Conservation (phyloP, 73 alveolate species). For the Urostyla sp. region DNA sequence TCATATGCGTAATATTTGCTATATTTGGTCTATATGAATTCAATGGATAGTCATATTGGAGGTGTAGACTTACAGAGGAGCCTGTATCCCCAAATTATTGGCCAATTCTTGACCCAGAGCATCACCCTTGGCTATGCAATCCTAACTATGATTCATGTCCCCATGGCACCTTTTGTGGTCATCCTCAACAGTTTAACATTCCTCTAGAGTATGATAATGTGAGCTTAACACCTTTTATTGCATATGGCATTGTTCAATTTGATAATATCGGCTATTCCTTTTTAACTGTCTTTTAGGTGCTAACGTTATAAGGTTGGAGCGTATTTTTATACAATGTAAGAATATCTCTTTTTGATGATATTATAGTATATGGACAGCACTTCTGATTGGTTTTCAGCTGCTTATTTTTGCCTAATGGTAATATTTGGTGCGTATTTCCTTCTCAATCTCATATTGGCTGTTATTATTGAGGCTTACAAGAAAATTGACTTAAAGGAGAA, state of each 20-base stretch:
- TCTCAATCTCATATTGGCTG: slow-evolving; percentile 74
- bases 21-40: slow-evolving; percentile 60
- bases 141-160: slow-evolving; percentile 2
- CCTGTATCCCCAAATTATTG: slow-evolving; percentile 32
- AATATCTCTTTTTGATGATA: neutral
- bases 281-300: slow-evolving; percentile 43
- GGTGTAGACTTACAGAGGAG: slow-evolving; percentile 38
- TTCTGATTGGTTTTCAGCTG: slow-evolving; percentile 35
- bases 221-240: too few relatives aligned
- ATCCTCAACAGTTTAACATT: neutral
- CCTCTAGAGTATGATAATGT: neutral
- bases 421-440: slow-evolving; percentile 70
- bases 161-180: slow-evolving; percentile 39
- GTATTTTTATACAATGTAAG: slow-evolving; percentile 48
- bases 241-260: slow-evolving; percentile 29
- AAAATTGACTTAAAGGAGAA: slow-evolving; percentile 37
- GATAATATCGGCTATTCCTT: slow-evolving; percentile 34
- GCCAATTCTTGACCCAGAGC: slow-evolving; percentile 31
- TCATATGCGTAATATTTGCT: slow-evolving; percentile 65
- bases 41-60: slow-evolving; percentile 16
- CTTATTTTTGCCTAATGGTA: slow-evolving; percentile 57
- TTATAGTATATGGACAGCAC: slow-evolving; percentile 46
- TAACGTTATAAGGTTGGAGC: slow-evolving; percentile 79
- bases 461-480: slow-evolving; percentile 58
- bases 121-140: slow-evolving; percentile 5